A percentile compares a stretch with the other conserved stretches of the same genome.
Conservation (phyloP, 129 eudicot species). For the Helianthus annuus region HanXRQr2.0-SUNRISE NC_035444.2:58576565-58577064, state of each 20-base stretch:
- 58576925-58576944: background rate
- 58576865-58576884: background rate
- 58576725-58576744: conserved; percentile 48
- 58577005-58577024: too few species aligned
- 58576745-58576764: conserved; percentile 20
- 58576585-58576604: conserved; percentile 99
- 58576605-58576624: conserved; percentile 92
- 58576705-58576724: conserved; percentile 97
- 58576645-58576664: conserved; percentile 93
- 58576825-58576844: background rate
- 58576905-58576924: background rate
- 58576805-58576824: background rate
- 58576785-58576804: conserved; percentile 21
- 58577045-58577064: too few species aligned
- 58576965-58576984: background rate
- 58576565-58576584: conserved; percentile 68
- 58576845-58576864: background rate
- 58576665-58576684: conserved; percentile 92
- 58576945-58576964: background rate
- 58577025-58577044: too few species aligned
- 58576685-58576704: conserved; percentile 94
- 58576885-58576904: background rate
- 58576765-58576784: background rate
- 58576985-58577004: too few species aligned
- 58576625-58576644: conserved; percentile 79